Evolutionary conservation across 192 early-diverging fungal genomes (phyloP), one percentile per base, ranked within the genome.

Genomic region (Kappamyces sp.): DNA sequence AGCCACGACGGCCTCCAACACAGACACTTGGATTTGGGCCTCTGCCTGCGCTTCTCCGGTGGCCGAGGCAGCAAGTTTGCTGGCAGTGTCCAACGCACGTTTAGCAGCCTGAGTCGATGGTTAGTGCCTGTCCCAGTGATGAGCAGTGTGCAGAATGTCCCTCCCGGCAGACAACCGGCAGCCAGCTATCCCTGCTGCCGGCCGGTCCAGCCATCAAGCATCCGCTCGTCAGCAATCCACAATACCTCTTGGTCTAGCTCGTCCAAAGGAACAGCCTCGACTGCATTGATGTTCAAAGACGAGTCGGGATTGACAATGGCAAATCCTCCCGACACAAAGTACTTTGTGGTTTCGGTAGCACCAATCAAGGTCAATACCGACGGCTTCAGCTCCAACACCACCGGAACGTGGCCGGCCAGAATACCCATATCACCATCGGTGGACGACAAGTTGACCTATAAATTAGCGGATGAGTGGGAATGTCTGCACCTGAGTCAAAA

Each of bases 341-440:
- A 94, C 85, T 92, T 95, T 73, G 89, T 77, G n/a, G 82, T 78
- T 69, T 75, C 76, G 57, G 78, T 65, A 66, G 82, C 78, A 54
- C 84, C 79, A 55, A 94, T 76, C 51, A 95, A 73, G 74, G 93
- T 91, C 46, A 98, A 62, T 40, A 91, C 76, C 47, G 90, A 89
- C 43, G 93, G 89, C 74, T 88, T 87, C 46, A 98, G 85, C 83
- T 98, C 88, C 71, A 93, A 90, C 55, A 98, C 89, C 39, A 87
- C 90, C n/a, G 93, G 90, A 40, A 98, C 91, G 84, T 98, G 95
- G 79, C 90, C 89, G 61, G 92, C 92, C 15, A 98, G 84, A 62
- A 98, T 88, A 92, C 95, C 95, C 84, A 98, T 90, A 69, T 94
- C 92, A 52, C 95, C 95, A 23, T 90, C 90, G 41, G 86, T 84